A percentile compares a stretch with the other conserved stretches of the same genome.
phyloP scores from a whole-genome alignment of 1,139 yeast species.

The Pichia sp. region DNA sequence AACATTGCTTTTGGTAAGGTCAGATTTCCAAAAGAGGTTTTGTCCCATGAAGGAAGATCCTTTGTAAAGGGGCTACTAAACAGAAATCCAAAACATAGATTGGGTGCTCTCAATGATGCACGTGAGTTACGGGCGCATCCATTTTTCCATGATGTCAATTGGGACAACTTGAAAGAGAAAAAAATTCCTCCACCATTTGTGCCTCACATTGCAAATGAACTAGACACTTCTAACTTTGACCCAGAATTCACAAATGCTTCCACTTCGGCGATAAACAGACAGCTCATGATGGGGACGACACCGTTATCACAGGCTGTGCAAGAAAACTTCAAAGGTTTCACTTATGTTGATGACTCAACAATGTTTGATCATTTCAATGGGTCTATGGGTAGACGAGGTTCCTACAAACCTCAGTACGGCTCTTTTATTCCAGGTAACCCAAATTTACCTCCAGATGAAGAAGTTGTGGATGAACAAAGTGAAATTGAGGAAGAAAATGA shows the following conservation, averaged over 20 bases:
- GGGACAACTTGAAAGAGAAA: slow-evolving; percentile 74
- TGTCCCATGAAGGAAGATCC: slow-evolving; percentile 86
- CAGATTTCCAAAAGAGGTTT: slow-evolving; percentile 90
- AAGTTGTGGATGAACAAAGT: slow-evolving; percentile 71
- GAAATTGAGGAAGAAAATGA: slow-evolving; percentile 54
- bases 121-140: slow-evolving; percentile 87
- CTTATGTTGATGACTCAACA: slow-evolving; percentile 88
- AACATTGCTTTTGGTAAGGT: slow-evolving; percentile 98
- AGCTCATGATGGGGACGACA: slow-evolving; percentile 61
- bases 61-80: slow-evolving; percentile 92
- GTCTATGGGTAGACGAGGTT: slow-evolving; percentile 34
- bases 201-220: slow-evolving; percentile 85
- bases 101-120: slow-evolving; percentile 90
- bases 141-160: slow-evolving; percentile 84
- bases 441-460: slow-evolving; percentile 75
- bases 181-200: slow-evolving; percentile 96
- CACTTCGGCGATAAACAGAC: slow-evolving; percentile 71
- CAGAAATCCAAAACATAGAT: slow-evolving; percentile 90
- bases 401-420: slow-evolving; percentile 49
- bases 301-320: slow-evolving; percentile 93
- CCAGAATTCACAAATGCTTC: slow-evolving; percentile 95
- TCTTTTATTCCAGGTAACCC: slow-evolving; percentile 78
- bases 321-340: slow-evolving; percentile 92
- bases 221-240: slow-evolving; percentile 94
- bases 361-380: slow-evolving; percentile 73